Evolutionary conservation across 2,329 filamentous ascomycete species (phyloP).

Genomic region (Leptographium radiaticola): DNA sequence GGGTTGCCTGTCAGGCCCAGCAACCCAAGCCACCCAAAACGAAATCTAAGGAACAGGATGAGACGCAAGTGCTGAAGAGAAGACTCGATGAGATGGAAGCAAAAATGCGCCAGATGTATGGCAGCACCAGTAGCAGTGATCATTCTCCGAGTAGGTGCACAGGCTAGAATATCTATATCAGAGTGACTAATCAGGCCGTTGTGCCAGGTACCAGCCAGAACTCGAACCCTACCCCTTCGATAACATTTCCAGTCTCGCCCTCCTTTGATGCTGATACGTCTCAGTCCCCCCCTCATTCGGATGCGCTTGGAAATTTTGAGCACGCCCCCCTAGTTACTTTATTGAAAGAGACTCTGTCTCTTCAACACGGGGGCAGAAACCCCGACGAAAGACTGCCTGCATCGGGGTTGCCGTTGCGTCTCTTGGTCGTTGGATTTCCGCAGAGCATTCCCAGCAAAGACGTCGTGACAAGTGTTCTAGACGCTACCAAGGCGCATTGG

Average conservation of each 20-base stretch:
- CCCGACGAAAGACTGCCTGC: background rate
- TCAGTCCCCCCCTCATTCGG: background rate
- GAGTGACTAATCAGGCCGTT: background rate
- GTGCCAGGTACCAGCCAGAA: background rate
- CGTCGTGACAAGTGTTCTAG: background rate
- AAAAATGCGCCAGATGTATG: slow-evolving; percentile 13
- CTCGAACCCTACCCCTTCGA: background rate
- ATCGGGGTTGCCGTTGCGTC: background rate
- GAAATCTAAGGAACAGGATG: background rate
- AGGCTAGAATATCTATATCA: background rate
- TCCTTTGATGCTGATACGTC: background rate
- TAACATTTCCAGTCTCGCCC: background rate
- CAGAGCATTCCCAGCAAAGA: background rate
- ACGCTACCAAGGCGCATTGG: background rate
- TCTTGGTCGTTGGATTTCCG: background rate
- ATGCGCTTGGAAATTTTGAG: slow-evolving; percentile 8
- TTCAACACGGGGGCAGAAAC: background rate
- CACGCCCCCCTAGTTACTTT: slow-evolving; percentile 19
- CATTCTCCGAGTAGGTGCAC: background rate
- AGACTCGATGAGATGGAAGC: slow-evolving; percentile 16
- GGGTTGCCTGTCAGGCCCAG: slow-evolving; percentile 31
- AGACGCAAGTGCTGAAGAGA: slow-evolving; percentile 6
- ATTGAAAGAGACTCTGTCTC: background rate
- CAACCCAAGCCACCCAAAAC: slow-evolving; percentile 8
- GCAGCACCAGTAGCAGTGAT: background rate